phyloP scores from a whole-genome alignment of 164 flowering plant species.

The Paratinospora sagittata region DNA sequence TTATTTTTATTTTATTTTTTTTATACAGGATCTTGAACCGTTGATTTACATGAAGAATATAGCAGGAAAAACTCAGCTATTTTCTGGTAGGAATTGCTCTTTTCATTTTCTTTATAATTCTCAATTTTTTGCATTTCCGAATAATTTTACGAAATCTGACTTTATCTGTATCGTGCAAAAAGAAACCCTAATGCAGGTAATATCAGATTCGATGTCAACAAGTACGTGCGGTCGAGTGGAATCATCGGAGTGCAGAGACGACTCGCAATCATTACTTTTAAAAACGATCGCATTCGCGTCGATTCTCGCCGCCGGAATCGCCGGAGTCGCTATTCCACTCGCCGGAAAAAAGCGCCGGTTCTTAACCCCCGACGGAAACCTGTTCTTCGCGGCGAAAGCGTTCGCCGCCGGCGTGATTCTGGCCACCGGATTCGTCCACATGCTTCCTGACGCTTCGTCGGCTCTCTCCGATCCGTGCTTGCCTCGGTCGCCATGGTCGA shows the following conservation, averaged over 20 bases:
- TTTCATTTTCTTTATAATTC: background rate
- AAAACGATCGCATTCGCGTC: conserved; percentile 64
- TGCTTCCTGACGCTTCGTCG: conserved; percentile 61
- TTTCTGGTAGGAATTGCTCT: conserved; percentile 26
- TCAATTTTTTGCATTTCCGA: background rate
- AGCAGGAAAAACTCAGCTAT: conserved; percentile 19
- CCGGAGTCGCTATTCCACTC: conserved; percentile 70
- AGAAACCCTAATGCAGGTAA: conserved; percentile 22
- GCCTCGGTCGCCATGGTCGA: conserved; percentile 65
- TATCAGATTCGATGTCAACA: conserved; percentile 41
- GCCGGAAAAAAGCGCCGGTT: conserved; percentile 56
- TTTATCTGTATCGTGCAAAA: background rate
- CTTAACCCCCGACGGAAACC: conserved; percentile 58
- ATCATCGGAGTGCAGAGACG: conserved; percentile 49
- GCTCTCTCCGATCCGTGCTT: conserved; percentile 60
- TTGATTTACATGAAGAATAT: conserved; percentile 18
- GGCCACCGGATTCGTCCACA: conserved; percentile 94
- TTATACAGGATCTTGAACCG: conserved; percentile 33
- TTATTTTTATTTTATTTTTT: too few relatives aligned
- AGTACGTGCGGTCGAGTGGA: conserved; percentile 31
- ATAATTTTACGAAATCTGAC: background rate
- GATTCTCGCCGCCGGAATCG: conserved; percentile 58
- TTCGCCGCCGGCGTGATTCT: conserved; percentile 96
- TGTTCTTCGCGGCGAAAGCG: conserved; percentile 76
- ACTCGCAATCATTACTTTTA: conserved; percentile 42